A percentile compares a stretch with the other conserved stretches of the same genome.
Evolutionary conservation across 768 basidiomycete genomes (phyloP).

Genomic region (Phanerodontia chrysosporium): DNA sequence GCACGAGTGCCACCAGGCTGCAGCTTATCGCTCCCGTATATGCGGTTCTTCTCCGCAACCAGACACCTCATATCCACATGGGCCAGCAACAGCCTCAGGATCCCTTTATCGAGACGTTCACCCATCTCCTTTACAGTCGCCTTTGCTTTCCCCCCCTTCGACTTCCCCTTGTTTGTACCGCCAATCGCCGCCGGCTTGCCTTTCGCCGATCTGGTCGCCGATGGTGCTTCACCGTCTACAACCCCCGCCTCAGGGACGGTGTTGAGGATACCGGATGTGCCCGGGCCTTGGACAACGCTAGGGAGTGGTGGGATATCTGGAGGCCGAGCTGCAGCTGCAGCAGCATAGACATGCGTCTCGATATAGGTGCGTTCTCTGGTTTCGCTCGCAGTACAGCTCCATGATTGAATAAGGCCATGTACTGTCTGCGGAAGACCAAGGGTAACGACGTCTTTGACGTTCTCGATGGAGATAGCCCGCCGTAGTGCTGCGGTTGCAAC

Average conservation of each 20-base stretch:
- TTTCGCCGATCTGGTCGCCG: background rate
- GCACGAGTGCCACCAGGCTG: background rate
- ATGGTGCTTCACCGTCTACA: background rate
- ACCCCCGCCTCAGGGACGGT: background rate
- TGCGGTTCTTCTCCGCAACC: conserved; percentile 2
- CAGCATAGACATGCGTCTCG: background rate
- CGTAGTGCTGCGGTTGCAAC: conserved; percentile 4
- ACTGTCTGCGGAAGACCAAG: conserved; percentile 3
- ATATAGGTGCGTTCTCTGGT: background rate
- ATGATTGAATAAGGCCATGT: background rate
- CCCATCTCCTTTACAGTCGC: background rate
- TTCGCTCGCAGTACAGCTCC: too few relatives aligned
- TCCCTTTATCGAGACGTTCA: background rate
- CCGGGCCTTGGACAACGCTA: background rate
- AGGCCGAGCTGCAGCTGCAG: background rate
- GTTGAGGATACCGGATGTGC: too few relatives aligned
- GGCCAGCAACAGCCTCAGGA: background rate
- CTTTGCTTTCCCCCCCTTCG: background rate
- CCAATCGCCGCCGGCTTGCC: background rate
- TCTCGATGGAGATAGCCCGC: background rate
- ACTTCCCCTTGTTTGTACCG: background rate
- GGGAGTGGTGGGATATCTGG: background rate
- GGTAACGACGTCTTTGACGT: background rate
- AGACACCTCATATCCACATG: background rate
- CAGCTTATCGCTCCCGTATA: conserved; percentile 2